Conservation (phyloP, 192 early-diverging fungal genomes). For the Coemansia guatemalensis region DNA sequence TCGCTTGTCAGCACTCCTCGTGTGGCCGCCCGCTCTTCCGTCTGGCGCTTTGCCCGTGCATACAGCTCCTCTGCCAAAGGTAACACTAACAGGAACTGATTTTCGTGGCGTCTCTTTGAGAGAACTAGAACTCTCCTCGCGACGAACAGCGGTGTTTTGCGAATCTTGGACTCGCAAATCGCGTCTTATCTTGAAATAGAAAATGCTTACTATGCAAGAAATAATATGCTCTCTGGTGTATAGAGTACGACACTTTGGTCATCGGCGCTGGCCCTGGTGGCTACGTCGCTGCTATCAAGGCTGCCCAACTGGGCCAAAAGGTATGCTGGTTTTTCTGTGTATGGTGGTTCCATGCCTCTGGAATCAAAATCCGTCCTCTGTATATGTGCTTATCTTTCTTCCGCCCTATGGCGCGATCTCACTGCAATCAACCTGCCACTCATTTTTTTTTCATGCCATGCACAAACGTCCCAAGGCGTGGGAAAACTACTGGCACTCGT, state of each 20-base stretch:
- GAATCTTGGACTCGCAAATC: background rate
- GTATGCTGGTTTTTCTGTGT: constrained; percentile 37
- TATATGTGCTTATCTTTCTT: too few species aligned
- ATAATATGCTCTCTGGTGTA: background rate
- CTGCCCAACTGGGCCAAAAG: constrained; percentile 96
- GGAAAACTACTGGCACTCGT: too few species aligned
- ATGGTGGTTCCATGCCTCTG: too few species aligned
- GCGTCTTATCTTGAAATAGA: background rate
- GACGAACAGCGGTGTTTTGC: too few species aligned
- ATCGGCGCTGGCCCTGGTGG: constrained; percentile 98
- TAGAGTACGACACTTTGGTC: constrained; percentile 80
- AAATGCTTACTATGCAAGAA: background rate
- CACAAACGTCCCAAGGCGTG: too few species aligned
- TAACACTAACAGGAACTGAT: constrained; percentile 13
- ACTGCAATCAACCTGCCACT: background rate
- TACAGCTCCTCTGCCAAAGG: constrained; percentile 50
- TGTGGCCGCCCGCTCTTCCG: constrained; percentile 17
- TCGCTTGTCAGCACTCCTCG: constrained; percentile 31
- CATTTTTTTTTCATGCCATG: background rate
- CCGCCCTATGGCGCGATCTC: too few species aligned
- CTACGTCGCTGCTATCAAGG: constrained; percentile 98
- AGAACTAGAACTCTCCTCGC: background rate
- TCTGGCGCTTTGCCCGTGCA: constrained; percentile 42
- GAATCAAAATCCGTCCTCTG: too few species aligned
- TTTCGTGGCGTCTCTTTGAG: too few species aligned